Percentiles rank a stretch among this genome's conserved stretches.
phyloP scores from a whole-genome alignment of 2,329 filamentous ascomycete species.

The Ophiostoma sp. region DNA sequence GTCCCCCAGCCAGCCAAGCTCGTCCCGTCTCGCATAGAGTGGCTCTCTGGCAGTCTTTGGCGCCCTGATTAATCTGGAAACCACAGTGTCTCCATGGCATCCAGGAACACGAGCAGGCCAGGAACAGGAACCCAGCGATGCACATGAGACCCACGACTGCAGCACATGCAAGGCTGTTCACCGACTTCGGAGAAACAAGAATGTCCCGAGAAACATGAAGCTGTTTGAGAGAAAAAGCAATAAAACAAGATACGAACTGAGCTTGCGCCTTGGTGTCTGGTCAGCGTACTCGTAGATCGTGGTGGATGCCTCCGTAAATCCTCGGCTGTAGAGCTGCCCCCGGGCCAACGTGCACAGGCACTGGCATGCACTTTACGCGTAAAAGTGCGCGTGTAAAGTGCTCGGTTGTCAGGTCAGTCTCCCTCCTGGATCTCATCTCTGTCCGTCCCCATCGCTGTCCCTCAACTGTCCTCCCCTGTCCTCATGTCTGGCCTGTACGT shows the following conservation, averaged over 20 bases:
- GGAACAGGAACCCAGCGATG: background rate
- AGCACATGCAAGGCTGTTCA: slow-evolving; percentile 2
- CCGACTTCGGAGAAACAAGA: slow-evolving; percentile 10
- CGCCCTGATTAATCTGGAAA: background rate
- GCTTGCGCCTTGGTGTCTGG: background rate
- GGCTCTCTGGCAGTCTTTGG: background rate
- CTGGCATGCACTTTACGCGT: slow-evolving; percentile 15
- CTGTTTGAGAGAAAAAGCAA: too few species aligned
- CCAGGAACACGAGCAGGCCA: background rate
- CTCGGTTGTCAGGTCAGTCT: background rate
- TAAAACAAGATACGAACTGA: too few species aligned
- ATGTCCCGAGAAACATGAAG: background rate
- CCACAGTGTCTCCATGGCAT: slow-evolving; percentile 8
- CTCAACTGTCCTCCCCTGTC: too few species aligned
- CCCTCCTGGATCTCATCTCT: background rate
- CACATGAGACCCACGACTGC: background rate
- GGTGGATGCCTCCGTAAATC: slow-evolving; percentile 16
- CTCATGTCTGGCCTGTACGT: background rate
- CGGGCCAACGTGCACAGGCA: slow-evolving; percentile 12
- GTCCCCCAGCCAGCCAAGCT: slow-evolving; percentile 15
- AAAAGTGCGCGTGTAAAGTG: background rate
- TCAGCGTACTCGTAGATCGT: slow-evolving; percentile 2
- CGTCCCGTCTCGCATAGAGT: slow-evolving; percentile 15
- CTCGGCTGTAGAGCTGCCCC: slow-evolving; percentile 17
- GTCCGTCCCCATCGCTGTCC: too few species aligned